Evolutionary conservation across 1,284 basidiomycete genomes (phyloP), one percentile per base, ranked within the genome.

Genomic region (Marasmius fiardii): DNA sequence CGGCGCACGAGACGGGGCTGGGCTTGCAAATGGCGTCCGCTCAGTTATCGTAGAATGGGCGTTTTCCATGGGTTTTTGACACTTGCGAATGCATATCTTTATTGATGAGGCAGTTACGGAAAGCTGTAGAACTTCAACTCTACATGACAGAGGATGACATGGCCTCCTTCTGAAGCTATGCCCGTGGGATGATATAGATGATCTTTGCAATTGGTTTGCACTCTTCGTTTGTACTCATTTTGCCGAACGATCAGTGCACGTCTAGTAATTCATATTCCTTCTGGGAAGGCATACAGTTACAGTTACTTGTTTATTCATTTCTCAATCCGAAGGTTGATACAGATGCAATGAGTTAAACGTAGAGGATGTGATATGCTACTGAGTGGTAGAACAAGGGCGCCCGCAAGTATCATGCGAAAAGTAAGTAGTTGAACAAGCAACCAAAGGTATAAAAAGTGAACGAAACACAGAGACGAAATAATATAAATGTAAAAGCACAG

Each of bases 271-370:
- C 28, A 31, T 4, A 31, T 10, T 31, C 28, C 28, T 31, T 31
- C 5, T 31, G 5, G 10, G 28, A 31, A 31, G 10, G 28, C n/a
- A n/a, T n/a, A n/a, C n/a, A 31, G 28, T 31, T 31, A 31, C 28
- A 31, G 28, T 31, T 31, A 31, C 28, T 31, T 31, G 28, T 31
- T 8, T 31, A 11, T n/a, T 12, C 47, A 33, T 31, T 28, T 49
- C 8, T 49, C 28, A 56, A 48, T 53, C 45, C 33, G 44, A 31
- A 26, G 45, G 47, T 48, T 44, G 47, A 60, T 62, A 60, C 57
- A 62, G 55, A 61, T 61, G 55, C 58, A 53, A 52, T 55, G 57
- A 59, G 55, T 31, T 31, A 31, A 4, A 31, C 4, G 28, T 49
- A 49, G 26, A 49, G 33, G 39, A 41, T 35, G 34, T 28, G 23